Conservation (phyloP, 306 rosid genomes). For the Dryas drummondii region DNA sequence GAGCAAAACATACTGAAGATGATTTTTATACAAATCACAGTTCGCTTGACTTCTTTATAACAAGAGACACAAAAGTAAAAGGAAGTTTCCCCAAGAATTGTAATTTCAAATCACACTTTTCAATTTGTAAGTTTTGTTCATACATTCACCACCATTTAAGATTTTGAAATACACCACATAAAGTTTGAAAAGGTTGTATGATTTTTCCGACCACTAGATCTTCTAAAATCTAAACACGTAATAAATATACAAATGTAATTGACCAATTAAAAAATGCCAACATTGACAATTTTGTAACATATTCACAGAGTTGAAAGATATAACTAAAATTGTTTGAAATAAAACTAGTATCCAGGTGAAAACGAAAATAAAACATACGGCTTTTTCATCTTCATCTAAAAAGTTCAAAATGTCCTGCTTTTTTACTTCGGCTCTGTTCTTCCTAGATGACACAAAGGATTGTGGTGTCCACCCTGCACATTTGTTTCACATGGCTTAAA, state of each 20-base stretch:
- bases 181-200: neutral
- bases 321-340: neutral
- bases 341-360: conserved; percentile 3
- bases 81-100: neutral
- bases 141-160: neutral
- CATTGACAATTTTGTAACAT: neutral
- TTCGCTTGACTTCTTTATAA: neutral
- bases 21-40: neutral
- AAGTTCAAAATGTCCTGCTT: conserved; percentile 78
- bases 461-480: conserved; percentile 95
- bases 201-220: neutral
- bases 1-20: neutral
- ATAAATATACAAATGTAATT: neutral
- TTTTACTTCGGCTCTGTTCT: conserved; percentile 84
- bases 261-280: neutral
- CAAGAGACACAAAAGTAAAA: neutral
- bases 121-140: neutral
- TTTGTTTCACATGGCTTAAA: conserved; percentile 27
- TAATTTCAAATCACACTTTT: neutral
- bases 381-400: conserved; percentile 90
- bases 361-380: conserved; percentile 52
- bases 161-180: too few species aligned
- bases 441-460: conserved; percentile 83
- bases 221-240: neutral
- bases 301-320: neutral